phyloP scores from a whole-genome alignment of 176 grass and related monocot genomes.

The Olyra latifolia region DNA sequence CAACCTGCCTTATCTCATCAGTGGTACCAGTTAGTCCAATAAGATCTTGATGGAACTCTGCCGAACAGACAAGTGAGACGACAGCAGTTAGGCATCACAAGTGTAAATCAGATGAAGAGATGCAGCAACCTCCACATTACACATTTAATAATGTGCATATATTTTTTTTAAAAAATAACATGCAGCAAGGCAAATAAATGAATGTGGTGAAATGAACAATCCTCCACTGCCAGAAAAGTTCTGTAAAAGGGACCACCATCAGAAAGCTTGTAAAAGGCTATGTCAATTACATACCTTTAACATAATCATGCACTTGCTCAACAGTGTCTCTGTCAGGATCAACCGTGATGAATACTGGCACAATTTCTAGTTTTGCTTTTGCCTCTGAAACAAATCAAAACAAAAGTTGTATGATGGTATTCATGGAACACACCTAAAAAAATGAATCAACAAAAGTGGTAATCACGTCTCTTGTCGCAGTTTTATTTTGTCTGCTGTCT shows the following conservation, averaged over 20 bases:
- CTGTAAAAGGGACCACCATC: background rate
- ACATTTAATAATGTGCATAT: background rate
- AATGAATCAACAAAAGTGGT: background rate
- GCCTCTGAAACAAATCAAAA: slow-evolving; percentile 53
- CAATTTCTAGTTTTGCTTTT: slow-evolving; percentile 70
- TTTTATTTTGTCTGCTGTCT: background rate
- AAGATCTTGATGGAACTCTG: slow-evolving; percentile 63
- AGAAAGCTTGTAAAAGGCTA: background rate
- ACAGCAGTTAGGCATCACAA: slow-evolving; percentile 11
- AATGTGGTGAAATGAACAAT: background rate
- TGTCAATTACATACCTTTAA: slow-evolving; percentile 51
- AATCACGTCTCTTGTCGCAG: background rate
- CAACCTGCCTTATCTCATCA: slow-evolving; percentile 74
- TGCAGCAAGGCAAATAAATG: background rate
- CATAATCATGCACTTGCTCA: slow-evolving; percentile 84
- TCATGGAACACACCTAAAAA: background rate
- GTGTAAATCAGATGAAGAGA: background rate
- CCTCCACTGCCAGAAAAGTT: background rate
- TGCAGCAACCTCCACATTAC: background rate
- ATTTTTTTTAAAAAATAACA: background rate
- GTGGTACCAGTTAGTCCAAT: slow-evolving; percentile 74
- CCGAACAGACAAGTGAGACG: background rate
- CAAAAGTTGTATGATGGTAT: slow-evolving; percentile 4
- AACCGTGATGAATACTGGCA: slow-evolving; percentile 92
- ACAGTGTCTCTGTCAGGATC: slow-evolving; percentile 95